phyloP scores from a whole-genome alignment of 495 filamentous ascomycete genomes.

The Neurospora hispaniola region DNA sequence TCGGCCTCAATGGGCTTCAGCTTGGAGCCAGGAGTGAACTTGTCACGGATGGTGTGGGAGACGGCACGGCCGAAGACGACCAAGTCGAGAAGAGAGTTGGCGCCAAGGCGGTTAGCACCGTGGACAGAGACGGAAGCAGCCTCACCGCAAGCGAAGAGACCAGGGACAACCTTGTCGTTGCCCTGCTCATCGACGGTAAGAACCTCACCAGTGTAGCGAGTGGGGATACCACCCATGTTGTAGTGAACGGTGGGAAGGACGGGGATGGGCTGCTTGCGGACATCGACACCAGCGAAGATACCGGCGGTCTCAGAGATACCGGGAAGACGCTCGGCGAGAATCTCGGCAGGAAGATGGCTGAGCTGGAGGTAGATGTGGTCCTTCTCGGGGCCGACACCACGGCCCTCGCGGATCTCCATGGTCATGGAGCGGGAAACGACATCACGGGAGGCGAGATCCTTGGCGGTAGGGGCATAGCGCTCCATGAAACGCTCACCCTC shows the following conservation, averaged over 20 bases:
- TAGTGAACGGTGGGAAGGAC: slow-evolving; percentile 97
- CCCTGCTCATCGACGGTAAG: slow-evolving; percentile 72
- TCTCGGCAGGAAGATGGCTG: slow-evolving; percentile 79
- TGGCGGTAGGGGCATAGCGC: slow-evolving; percentile 91
- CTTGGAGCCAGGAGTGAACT: slow-evolving; percentile 65
- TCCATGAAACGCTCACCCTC: slow-evolving; percentile 99
- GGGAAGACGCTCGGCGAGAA: slow-evolving; percentile 90
- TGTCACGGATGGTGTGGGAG: slow-evolving; percentile 89
- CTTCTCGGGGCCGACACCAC: slow-evolving; percentile 91
- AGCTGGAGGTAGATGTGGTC: slow-evolving; percentile 97
- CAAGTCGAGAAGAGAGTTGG: slow-evolving; percentile 94
- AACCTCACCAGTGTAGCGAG: slow-evolving; percentile 93
- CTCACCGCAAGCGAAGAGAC: slow-evolving; percentile 93
- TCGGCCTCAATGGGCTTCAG: slow-evolving; percentile 69
- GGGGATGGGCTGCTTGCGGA: slow-evolving; percentile 91
- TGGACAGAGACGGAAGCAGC: slow-evolving; percentile 95
- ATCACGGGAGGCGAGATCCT: slow-evolving; percentile 89
- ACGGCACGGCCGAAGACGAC: slow-evolving; percentile 96
- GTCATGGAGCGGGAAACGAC: slow-evolving; percentile 96
- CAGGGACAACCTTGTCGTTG: slow-evolving; percentile 88
- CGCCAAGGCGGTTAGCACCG: slow-evolving; percentile 93
- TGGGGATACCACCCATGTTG: slow-evolving; percentile 99
- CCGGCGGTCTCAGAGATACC: slow-evolving; percentile 97
- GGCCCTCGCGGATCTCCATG: slow-evolving; percentile 90
- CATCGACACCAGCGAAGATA: slow-evolving; percentile 94